phyloP scores from a whole-genome alignment of 805 yeast species.

The Yamadazyma insecticola region DNA sequence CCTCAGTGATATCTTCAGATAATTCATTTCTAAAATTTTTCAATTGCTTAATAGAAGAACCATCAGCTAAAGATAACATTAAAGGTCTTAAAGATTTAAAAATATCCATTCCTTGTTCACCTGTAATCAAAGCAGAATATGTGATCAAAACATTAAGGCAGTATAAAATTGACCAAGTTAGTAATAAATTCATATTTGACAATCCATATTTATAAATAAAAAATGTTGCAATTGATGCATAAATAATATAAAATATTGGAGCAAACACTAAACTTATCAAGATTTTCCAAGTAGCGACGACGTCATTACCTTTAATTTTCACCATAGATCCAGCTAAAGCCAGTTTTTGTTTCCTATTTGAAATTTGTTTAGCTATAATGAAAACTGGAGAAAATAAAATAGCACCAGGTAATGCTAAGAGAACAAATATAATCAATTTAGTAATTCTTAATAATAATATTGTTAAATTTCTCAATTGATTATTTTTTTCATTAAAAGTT shows the following conservation, averaged over 20 bases:
- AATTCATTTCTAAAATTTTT: conserved; percentile 58
- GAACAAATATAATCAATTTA: conserved; percentile 51
- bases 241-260: conserved; percentile 77
- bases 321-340: conserved; percentile 88
- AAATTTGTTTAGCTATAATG: conserved; percentile 67
- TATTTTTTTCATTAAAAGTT: conserved; percentile 49
- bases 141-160: conserved; percentile 68
- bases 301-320: conserved; percentile 88
- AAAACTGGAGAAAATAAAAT: conserved; percentile 86
- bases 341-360: conserved; percentile 63
- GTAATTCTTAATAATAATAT: conserved; percentile 55
- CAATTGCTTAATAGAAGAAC: conserved; percentile 53
- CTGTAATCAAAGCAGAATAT: conserved; percentile 85
- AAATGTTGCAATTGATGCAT: conserved; percentile 59
- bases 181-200: conserved; percentile 11
- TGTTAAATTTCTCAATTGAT: conserved; percentile 41
- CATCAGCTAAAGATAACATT: conserved; percentile 58
- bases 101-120: conserved; percentile 90
- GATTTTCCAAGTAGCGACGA: conserved; percentile 96
- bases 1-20: conserved; percentile 68
- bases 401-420: conserved; percentile 83
- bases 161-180: conserved; percentile 31
- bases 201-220: conserved; percentile 18
- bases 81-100: conserved; percentile 80
- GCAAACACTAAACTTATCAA: conserved; percentile 85